Evolutionary conservation across 371 early-diverging fungal genomes (phyloP).

Genomic region (Actinomucor elegans): DNA sequence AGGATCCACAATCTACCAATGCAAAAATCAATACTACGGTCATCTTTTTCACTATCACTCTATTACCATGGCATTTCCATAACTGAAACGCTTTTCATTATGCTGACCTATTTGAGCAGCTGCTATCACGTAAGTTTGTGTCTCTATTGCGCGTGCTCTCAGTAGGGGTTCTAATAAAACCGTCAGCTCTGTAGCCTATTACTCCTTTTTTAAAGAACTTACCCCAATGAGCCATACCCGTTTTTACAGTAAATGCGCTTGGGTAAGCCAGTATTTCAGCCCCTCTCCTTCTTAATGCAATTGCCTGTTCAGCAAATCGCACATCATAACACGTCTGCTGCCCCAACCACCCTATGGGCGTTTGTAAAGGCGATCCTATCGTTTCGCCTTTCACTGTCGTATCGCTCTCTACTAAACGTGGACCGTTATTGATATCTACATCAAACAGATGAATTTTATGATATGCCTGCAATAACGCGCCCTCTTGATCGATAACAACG

Average conservation of each 20-base stretch:
- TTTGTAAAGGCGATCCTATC: conserved; percentile 52
- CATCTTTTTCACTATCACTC: not conserved
- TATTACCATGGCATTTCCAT: conserved; percentile 79
- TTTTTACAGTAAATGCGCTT: conserved; percentile 83
- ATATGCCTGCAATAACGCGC: conserved; percentile 59
- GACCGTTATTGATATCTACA: conserved; percentile 62
- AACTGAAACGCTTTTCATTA: conserved; percentile 69
- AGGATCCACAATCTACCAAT: conserved; percentile 43
- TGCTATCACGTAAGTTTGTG: conserved; percentile 70
- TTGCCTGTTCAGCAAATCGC: conserved; percentile 76
- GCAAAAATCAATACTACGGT: not conserved
- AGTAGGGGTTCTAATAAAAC: conserved; percentile 62
- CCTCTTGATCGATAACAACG: conserved; percentile 62
- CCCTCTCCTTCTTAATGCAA: conserved; percentile 57
- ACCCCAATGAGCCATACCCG: conserved; percentile 89
- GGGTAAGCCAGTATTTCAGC: conserved; percentile 81
- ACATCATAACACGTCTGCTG: conserved; percentile 81
- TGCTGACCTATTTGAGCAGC: conserved; percentile 83
- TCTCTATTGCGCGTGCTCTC: conserved; percentile 86
- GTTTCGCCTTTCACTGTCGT: conserved; percentile 56
- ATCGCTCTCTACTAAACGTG: conserved; percentile 67
- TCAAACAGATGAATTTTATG: conserved; percentile 85
- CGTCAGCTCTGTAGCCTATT: not conserved
- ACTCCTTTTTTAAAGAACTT: conserved; percentile 8
- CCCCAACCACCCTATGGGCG: conserved; percentile 75